phyloP scores from a whole-genome alignment of 2,329 filamentous ascomycete genomes.

The Aspergillus latus region DNA sequence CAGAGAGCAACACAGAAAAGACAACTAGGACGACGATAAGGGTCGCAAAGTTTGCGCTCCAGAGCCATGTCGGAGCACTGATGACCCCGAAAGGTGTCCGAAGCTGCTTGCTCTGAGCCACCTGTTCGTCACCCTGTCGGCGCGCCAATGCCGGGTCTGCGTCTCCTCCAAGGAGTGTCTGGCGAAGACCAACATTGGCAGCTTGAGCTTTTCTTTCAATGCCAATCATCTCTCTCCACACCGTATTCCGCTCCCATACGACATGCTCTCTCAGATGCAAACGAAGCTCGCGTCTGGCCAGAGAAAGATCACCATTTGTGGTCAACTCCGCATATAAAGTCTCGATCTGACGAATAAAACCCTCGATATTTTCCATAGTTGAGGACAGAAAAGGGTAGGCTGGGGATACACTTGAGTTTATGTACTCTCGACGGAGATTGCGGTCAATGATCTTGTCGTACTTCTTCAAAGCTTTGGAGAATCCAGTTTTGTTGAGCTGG shows the following conservation, averaged over 20 bases:
- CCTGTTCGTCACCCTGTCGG: slow-evolving; percentile 80
- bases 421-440: slow-evolving; percentile 73
- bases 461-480: slow-evolving; percentile 95
- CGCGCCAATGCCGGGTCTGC: slow-evolving; percentile 66
- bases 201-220: slow-evolving; percentile 95
- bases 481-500: slow-evolving; percentile 94
- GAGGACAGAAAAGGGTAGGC: slow-evolving; percentile 78
- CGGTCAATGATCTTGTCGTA: slow-evolving; percentile 95
- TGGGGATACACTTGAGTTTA: slow-evolving; percentile 69
- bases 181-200: slow-evolving; percentile 76
- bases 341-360: slow-evolving; percentile 73
- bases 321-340: slow-evolving; percentile 76
- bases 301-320: slow-evolving; percentile 72
- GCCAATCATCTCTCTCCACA: slow-evolving; percentile 98
- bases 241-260: slow-evolving; percentile 97
- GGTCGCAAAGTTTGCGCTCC: slow-evolving; percentile 77
- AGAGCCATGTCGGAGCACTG: slow-evolving; percentile 74
- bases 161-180: slow-evolving; percentile 75
- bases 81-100: slow-evolving; percentile 77
- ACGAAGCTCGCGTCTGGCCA: slow-evolving; percentile 80
- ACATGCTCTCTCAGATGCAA: slow-evolving; percentile 94
- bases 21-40: slow-evolving; percentile 68
- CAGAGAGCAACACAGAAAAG: slow-evolving; percentile 70
- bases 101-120: slow-evolving; percentile 65
- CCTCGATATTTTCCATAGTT: slow-evolving; percentile 69